Percentiles rank a stretch among this genome's conserved stretches.
Evolutionary conservation across 2,329 filamentous ascomycete genomes (phyloP).

Genomic region (Colletotrichum eremochloae): DNA sequence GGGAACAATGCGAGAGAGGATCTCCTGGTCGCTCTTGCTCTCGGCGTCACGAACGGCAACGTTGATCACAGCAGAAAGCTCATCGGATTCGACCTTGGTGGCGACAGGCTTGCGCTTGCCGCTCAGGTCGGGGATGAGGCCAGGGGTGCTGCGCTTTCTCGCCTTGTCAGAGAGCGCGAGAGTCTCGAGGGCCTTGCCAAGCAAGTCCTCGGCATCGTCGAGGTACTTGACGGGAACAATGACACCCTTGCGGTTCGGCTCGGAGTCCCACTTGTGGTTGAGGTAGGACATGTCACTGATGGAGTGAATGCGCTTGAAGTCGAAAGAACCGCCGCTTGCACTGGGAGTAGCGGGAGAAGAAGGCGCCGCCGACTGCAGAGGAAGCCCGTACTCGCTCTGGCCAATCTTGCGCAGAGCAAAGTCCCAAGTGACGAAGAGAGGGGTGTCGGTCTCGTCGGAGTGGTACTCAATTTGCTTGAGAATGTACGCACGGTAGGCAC

Average conservation of each 20-base stretch:
- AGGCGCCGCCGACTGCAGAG: constrained; percentile 82
- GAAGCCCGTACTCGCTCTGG: constrained; percentile 88
- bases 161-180: constrained; percentile 74
- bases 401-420: constrained; percentile 95
- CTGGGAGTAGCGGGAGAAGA: constrained; percentile 86
- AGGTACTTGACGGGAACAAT: constrained; percentile 94
- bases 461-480: constrained; percentile 92
- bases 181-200: constrained; percentile 86
- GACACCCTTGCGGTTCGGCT: constrained; percentile 90
- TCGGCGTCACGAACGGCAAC: constrained; percentile 92
- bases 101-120: constrained; percentile 76
- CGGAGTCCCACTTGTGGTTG: constrained; percentile 76
- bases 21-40: constrained; percentile 83
- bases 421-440: constrained; percentile 92
- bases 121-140: constrained; percentile 79
- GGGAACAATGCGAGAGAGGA: constrained; percentile 79
- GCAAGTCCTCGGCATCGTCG: constrained; percentile 91
- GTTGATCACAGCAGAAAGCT: constrained; percentile 93
- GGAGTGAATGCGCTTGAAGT: constrained; percentile 88
- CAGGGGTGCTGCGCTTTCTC: constrained; percentile 67
- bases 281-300: constrained; percentile 98
- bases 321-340: constrained; percentile 65
- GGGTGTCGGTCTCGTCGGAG: constrained; percentile 75
- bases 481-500: constrained; percentile 95
- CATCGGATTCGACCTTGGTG: constrained; percentile 73